Percentiles rank a stretch among this genome's conserved stretches.
Conservation (phyloP, 108 stramenopile genomes). For the Nitzschia sp. region DNA sequence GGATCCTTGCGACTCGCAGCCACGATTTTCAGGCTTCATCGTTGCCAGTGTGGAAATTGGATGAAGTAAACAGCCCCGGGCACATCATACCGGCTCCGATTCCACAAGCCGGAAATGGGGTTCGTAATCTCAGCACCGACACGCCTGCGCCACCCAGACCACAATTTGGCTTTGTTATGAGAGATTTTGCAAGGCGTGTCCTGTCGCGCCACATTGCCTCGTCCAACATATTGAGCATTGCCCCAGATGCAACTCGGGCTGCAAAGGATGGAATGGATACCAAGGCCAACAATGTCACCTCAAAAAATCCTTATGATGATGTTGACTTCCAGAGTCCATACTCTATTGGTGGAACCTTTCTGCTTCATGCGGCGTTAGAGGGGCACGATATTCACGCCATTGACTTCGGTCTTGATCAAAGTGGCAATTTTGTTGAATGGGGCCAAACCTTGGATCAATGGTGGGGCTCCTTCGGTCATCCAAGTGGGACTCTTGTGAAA, state of each 20-base stretch:
- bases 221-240: slow-evolving; percentile 44
- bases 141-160: background rate
- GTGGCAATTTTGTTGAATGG: background rate
- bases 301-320: background rate
- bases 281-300: background rate
- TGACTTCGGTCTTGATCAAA: background rate
- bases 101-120: too few relatives aligned
- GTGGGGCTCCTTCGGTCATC: slow-evolving; percentile 23
- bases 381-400: slow-evolving; percentile 31
- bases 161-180: slow-evolving; percentile 36
- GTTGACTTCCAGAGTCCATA: background rate
- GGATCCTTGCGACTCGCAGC: too few relatives aligned
- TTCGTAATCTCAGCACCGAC: slow-evolving; percentile 1
- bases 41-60: too few relatives aligned
- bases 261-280: background rate
- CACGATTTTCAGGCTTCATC: too few relatives aligned
- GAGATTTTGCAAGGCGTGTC: slow-evolving; percentile 40
- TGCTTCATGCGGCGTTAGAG: slow-evolving; percentile 8
- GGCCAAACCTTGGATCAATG: slow-evolving; percentile 30
- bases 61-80: too few relatives aligned
- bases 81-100: too few relatives aligned
- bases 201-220: slow-evolving; percentile 46
- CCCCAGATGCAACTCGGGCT: slow-evolving; percentile 21
- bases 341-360: slow-evolving; percentile 27
- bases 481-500: background rate